Evolutionary conservation across 495 filamentous ascomycete genomes (phyloP).

Genomic region (Penicillium angulare): DNA sequence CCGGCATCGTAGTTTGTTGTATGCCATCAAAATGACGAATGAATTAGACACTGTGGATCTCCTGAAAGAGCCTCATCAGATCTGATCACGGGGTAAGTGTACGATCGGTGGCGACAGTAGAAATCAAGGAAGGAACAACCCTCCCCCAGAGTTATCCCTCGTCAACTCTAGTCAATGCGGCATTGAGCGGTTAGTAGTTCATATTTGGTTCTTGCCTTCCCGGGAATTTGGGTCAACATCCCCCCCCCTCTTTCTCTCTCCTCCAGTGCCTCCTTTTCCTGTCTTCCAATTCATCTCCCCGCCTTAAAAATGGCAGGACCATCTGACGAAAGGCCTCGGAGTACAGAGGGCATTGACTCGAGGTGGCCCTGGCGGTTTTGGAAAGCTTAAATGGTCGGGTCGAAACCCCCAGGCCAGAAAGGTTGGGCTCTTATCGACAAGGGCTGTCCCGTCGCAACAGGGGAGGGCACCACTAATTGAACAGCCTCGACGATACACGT

Average conservation of each 20-base stretch:
- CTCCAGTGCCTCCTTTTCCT: slow-evolving; percentile 8
- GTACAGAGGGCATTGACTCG: background rate
- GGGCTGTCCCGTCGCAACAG: too few relatives aligned
- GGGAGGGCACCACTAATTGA: too few relatives aligned
- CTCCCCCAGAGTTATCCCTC: too few relatives aligned
- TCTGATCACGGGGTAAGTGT: background rate
- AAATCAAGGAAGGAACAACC: background rate
- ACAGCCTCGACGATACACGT: too few relatives aligned
- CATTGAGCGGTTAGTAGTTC: background rate
- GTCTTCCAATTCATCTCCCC: background rate
- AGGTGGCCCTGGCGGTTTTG: background rate
- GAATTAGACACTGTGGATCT: background rate
- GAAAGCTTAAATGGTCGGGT: slow-evolving; percentile 7
- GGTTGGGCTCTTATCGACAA: background rate
- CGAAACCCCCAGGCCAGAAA: background rate
- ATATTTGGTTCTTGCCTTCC: slow-evolving; percentile 18
- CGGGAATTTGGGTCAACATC: slow-evolving; percentile 13
- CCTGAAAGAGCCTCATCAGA: background rate
- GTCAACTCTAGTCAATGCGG: background rate
- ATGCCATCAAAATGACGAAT: background rate
- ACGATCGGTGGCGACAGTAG: background rate
- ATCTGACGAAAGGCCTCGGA: background rate
- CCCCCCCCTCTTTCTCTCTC: slow-evolving; percentile 29
- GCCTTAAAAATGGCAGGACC: background rate
- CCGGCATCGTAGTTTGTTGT: background rate